Evolutionary conservation across 2,329 filamentous ascomycete genomes (phyloP).

Genomic region (Aspergillus glaucus): DNA sequence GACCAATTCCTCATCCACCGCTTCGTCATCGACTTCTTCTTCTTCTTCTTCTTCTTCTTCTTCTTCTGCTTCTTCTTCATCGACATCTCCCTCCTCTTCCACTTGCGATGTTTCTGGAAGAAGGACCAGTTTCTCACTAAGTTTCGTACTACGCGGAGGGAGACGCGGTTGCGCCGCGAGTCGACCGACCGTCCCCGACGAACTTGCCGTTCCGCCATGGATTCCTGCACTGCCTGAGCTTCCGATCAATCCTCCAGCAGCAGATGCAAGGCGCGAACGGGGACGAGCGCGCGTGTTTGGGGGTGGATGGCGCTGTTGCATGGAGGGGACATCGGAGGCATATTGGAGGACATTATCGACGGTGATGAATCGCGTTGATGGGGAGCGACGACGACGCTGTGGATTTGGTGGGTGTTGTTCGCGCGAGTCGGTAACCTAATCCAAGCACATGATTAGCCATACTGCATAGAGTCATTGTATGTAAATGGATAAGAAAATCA

Average conservation of each 20-base stretch:
- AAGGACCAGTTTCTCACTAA: constrained; percentile 93
- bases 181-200: constrained; percentile 52
- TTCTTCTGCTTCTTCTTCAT: constrained; percentile 18
- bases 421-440: constrained; percentile 40
- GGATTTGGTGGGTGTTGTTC: constrained; percentile 28
- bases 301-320: constrained; percentile 70
- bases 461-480: constrained; percentile 7
- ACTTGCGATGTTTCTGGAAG: constrained; percentile 70
- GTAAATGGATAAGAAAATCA: constrained; percentile 3
- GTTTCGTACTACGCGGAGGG: constrained; percentile 83
- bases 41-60: constrained; percentile 12
- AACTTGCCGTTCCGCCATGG: constrained; percentile 36
- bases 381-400: constrained; percentile 24
- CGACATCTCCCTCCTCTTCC: constrained; percentile 18
- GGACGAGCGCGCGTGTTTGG: constrained; percentile 28
- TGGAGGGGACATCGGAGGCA: constrained; percentile 89
- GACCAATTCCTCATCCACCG: constrained; percentile 32
- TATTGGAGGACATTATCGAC: constrained; percentile 95
- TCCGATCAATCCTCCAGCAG: constrained; percentile 28
- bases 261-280: constrained; percentile 27
- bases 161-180: constrained; percentile 54
- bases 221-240: constrained; percentile 36
- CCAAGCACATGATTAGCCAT: not conserved
- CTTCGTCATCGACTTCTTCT: constrained; percentile 17
- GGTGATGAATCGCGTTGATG: constrained; percentile 65